Evolutionary conservation across 768 basidiomycete species (phyloP).

Genomic region (Lyophyllum decastes): DNA sequence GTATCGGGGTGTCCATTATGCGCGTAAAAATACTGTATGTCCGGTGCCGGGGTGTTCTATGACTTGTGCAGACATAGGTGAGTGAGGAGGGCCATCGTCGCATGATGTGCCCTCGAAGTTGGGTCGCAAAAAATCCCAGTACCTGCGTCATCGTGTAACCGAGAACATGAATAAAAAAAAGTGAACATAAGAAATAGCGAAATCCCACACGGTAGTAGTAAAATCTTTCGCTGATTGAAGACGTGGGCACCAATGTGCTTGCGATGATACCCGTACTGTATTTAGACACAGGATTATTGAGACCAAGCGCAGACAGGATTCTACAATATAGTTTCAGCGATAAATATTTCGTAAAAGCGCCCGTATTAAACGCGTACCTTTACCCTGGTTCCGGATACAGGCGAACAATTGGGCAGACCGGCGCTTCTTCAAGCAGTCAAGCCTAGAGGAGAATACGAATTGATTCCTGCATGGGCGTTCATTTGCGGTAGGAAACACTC

Average conservation of each 20-base stretch:
- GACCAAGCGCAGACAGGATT: no score
- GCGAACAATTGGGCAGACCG: no score
- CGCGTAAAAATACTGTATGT: not conserved
- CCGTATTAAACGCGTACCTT: no score
- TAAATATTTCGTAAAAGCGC: no score
- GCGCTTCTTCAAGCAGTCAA: not conserved
- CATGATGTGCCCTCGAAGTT: slow-evolving; percentile 2
- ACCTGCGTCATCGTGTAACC: not conserved
- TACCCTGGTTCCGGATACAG: no score
- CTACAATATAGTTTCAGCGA: no score
- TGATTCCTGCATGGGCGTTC: not conserved
- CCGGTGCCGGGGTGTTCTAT: slow-evolving; percentile 6
- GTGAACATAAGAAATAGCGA: not conserved
- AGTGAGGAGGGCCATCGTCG: slow-evolving; percentile 15
- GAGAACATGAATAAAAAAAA: not conserved
- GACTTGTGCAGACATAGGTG: slow-evolving; percentile 9
- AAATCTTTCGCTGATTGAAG: not conserved
- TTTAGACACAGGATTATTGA: no score
- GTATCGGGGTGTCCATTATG: not conserved
- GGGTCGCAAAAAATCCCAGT: not conserved
- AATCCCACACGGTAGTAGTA: not conserved
- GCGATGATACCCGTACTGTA: no score
- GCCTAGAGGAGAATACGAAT: not conserved
- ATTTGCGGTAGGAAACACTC: not conserved
- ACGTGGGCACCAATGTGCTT: not conserved